Evolutionary conservation across 2,329 filamentous ascomycete species (phyloP).

Genomic region (Diaporthe caulivora): DNA sequence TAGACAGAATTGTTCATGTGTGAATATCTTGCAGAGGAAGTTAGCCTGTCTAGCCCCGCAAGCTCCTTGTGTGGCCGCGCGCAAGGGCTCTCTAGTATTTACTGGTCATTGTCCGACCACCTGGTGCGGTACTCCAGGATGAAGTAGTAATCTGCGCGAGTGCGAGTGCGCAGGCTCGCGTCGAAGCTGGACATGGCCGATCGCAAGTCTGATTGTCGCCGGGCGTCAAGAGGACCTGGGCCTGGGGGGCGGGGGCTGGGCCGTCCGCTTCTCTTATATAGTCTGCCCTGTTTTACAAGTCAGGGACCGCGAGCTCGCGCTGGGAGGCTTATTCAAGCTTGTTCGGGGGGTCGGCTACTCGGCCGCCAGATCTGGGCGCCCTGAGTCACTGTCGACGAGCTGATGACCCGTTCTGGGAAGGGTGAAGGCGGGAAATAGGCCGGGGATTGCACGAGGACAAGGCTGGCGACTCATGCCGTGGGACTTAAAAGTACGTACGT

Average conservation of each 20-base stretch:
- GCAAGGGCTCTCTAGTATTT: constrained; percentile 4
- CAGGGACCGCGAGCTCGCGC: constrained; percentile 22
- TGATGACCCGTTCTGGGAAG: constrained; percentile 35
- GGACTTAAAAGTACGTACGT: constrained; percentile 33
- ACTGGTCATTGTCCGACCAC: constrained; percentile 70
- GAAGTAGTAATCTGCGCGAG: constrained; percentile 80
- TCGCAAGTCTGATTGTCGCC: constrained; percentile 10
- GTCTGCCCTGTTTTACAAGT: background rate
- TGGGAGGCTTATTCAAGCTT: constrained; percentile 29
- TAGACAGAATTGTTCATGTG: constrained; percentile 95
- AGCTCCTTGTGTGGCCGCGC: constrained; percentile 26
- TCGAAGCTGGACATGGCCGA: constrained; percentile 49
- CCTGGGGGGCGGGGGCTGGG: background rate
- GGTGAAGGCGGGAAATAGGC: constrained; percentile 37
- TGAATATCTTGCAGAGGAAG: constrained; percentile 68
- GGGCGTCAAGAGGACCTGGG: background rate
- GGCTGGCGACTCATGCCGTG: constrained; percentile 39
- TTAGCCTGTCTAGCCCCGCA: constrained; percentile 31
- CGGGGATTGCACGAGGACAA: constrained; percentile 34
- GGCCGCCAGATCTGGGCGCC: constrained; percentile 20
- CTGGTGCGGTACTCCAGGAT: constrained; percentile 85
- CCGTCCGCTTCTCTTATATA: constrained; percentile 8
- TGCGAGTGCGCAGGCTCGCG: constrained; percentile 69
- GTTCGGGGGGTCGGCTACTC: constrained; percentile 23
- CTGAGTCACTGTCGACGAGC: constrained; percentile 34